Evolutionary conservation across 2,329 filamentous ascomycete species (phyloP).

Genomic region (Aspergillus ustus): DNA sequence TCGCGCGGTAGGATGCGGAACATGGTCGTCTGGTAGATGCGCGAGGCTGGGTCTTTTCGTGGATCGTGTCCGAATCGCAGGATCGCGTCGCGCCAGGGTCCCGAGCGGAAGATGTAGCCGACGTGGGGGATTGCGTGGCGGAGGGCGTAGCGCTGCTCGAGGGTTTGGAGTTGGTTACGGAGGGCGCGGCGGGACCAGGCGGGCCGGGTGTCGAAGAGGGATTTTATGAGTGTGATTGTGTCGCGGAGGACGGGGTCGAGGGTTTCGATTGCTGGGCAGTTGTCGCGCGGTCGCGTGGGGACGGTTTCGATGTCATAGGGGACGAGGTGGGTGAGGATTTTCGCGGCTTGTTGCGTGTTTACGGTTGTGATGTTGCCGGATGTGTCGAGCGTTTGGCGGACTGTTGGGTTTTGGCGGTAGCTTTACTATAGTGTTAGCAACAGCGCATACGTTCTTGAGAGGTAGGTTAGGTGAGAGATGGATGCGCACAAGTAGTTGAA

Average conservation of each 20-base stretch:
- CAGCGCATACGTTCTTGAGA: constrained; percentile 26
- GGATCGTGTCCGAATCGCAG: constrained; percentile 88
- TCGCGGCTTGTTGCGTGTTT: constrained; percentile 62
- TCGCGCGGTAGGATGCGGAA: constrained; percentile 68
- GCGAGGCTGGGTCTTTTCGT: constrained; percentile 73
- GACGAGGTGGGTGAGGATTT: constrained; percentile 63
- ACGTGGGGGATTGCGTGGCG: constrained; percentile 81
- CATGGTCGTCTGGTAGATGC: constrained; percentile 85
- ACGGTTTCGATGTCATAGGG: constrained; percentile 65
- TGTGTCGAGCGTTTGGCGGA: constrained; percentile 64
- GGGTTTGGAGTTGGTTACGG: constrained; percentile 68
- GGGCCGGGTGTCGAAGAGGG: constrained; percentile 73
- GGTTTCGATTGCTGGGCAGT: constrained; percentile 55
- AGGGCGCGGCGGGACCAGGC: constrained; percentile 86
- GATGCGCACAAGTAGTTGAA: constrained; percentile 62
- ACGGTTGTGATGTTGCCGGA: constrained; percentile 63
- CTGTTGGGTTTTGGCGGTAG: constrained; percentile 84
- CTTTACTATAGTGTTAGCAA: constrained; percentile 50
- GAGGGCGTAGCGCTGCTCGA: constrained; percentile 60
- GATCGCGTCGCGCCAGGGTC: constrained; percentile 88
- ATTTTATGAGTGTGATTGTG: constrained; percentile 66
- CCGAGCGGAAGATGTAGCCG: constrained; percentile 89
- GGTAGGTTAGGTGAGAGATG: background rate
- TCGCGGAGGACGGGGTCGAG: constrained; percentile 64
- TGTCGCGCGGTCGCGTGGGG: constrained; percentile 63